A percentile compares a stretch with the other conserved stretches of the same genome.
These are phyloP conservation scores for Leucocoprinus sp. DNA, from an alignment of 768 basidiomycete species.

Conservation along the genomic window DNA sequence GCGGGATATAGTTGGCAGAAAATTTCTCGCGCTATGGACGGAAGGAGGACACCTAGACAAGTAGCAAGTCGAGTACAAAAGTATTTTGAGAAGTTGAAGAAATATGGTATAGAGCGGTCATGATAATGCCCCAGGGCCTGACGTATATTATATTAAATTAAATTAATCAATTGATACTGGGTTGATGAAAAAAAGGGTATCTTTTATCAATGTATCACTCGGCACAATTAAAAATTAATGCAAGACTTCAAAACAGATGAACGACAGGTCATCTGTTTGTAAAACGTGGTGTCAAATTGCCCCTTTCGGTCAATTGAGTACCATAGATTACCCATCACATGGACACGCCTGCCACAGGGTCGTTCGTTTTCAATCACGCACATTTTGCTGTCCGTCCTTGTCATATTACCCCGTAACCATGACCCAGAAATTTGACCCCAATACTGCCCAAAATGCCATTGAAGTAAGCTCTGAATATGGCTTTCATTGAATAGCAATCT, in stretches of 20 bases:
- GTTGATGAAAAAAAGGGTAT: too few species aligned
- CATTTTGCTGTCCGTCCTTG: slow-evolving; percentile 5
- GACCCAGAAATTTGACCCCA: slow-evolving; percentile 68
- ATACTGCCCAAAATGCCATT: slow-evolving; percentile 84
- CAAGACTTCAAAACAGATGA: too few species aligned
- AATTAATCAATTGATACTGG: too few species aligned
- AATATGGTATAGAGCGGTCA: slow-evolving; percentile 40
- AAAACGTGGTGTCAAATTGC: too few species aligned
- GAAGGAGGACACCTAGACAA: slow-evolving; percentile 68
- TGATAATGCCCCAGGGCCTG: slow-evolving; percentile 21
- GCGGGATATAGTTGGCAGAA: slow-evolving; percentile 54
- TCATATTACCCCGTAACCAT: slow-evolving; percentile 20
- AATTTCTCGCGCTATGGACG: slow-evolving; percentile 77
- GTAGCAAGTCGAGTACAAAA: slow-evolving; percentile 88
- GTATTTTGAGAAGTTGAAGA: slow-evolving; percentile 78
- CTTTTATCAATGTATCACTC: too few species aligned
- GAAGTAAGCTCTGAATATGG: slow-evolving; percentile 47
- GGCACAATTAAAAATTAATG: too few species aligned
- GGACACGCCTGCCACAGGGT: neutral
- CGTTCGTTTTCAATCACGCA: neutral
- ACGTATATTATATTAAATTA: too few species aligned
- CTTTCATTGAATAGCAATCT: neutral
- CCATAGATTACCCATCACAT: slow-evolving; percentile 11
- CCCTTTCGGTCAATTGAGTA: too few species aligned
- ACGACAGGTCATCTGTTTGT: too few species aligned